phyloP scores from a whole-genome alignment of 176 grass and related monocot genomes.

The Cenchrus fungigraminus region DNA sequence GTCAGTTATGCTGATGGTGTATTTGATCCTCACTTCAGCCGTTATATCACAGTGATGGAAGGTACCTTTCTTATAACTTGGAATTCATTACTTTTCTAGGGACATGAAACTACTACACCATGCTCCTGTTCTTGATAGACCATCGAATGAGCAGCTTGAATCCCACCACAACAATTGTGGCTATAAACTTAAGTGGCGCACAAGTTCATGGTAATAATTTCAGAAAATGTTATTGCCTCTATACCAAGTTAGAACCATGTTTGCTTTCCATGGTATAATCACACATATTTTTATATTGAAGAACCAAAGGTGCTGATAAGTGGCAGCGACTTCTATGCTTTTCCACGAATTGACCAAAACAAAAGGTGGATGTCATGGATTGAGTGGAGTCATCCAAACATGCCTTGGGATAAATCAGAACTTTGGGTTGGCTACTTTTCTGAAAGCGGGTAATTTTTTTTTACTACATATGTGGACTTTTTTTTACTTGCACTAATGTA shows the following conservation, averaged over 20 bases:
- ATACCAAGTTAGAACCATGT: slow-evolving; percentile 11
- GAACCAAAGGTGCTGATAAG: slow-evolving; percentile 78
- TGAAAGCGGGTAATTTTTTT: slow-evolving; percentile 72
- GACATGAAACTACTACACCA: slow-evolving; percentile 30
- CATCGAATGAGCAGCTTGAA: slow-evolving; percentile 71
- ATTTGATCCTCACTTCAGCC: slow-evolving; percentile 83
- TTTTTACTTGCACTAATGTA: slow-evolving; percentile 9
- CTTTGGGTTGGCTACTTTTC: slow-evolving; percentile 91
- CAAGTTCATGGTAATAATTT: slow-evolving; percentile 63
- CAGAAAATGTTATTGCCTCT: background rate
- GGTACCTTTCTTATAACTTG: slow-evolving; percentile 46
- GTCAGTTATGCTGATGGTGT: slow-evolving; percentile 91
- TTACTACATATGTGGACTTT: background rate
- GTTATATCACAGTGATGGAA: slow-evolving; percentile 92
- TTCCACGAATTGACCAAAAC: slow-evolving; percentile 81
- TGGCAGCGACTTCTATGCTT: slow-evolving; percentile 94
- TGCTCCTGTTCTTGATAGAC: slow-evolving; percentile 57
- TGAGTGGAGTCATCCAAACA: slow-evolving; percentile 90
- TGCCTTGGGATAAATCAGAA: slow-evolving; percentile 94
- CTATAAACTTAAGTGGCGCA: slow-evolving; percentile 50
- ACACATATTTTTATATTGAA: slow-evolving; percentile 54
- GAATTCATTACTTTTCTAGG: slow-evolving; percentile 1
- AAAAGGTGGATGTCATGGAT: slow-evolving; percentile 82
- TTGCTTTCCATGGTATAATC: slow-evolving; percentile 24
- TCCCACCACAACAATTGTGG: slow-evolving; percentile 66